Evolutionary conservation across 2,329 filamentous ascomycete species (phyloP).

Genomic region (Onygena corvina): DNA sequence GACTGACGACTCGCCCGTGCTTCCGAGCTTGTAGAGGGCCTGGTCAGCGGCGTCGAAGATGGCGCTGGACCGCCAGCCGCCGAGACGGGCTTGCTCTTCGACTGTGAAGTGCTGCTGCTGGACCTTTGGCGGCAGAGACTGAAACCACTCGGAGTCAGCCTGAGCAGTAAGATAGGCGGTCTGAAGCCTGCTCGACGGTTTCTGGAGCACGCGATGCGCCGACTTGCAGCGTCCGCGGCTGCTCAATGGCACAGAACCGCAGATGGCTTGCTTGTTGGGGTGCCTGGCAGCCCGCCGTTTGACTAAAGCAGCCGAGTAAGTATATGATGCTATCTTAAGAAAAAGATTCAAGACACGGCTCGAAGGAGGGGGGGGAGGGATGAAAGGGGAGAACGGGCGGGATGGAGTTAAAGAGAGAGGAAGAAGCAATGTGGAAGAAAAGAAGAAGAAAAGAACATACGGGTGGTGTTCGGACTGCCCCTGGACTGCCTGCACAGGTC

Average conservation of each 20-base stretch:
- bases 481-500: neutral
- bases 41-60: slow-evolving; percentile 49
- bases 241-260: neutral
- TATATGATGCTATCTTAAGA: too few species aligned
- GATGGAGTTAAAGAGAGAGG: neutral
- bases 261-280: neutral
- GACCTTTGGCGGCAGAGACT: slow-evolving; percentile 59
- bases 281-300: neutral
- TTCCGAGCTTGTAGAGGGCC: slow-evolving; percentile 40
- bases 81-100: slow-evolving; percentile 54
- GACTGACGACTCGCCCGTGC: slow-evolving; percentile 27
- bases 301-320: too few species aligned
- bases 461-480: neutral
- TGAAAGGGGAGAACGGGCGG: neutral
- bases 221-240: slow-evolving; percentile 7
- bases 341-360: too few species aligned
- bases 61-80: slow-evolving; percentile 41
- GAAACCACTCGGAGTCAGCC: slow-evolving; percentile 55
- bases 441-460: neutral
- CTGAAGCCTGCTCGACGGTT: slow-evolving; percentile 10
- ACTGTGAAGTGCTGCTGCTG: slow-evolving; percentile 56
- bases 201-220: slow-evolving; percentile 7
- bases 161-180: slow-evolving; percentile 33
- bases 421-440: neutral
- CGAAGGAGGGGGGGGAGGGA: neutral